A percentile compares a stretch with the other conserved stretches of the same genome.
These are phyloP conservation scores for Colletotrichum gloeosporioides DNA, from an alignment of 2,329 filamentous ascomycete species.

Conservation along the genomic window DNA sequence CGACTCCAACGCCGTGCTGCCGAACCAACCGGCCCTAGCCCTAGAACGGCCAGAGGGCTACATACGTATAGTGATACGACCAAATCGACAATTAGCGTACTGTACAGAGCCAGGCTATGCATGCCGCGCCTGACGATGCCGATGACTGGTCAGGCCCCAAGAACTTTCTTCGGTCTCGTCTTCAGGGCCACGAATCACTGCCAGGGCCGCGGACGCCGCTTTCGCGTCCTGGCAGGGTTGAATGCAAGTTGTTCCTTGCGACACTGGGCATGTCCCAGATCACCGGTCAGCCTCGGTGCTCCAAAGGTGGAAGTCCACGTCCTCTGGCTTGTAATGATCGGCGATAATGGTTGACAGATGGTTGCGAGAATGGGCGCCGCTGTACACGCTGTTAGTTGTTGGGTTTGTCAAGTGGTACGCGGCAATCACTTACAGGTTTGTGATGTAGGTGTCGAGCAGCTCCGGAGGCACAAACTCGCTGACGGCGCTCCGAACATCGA, in stretches of 20 bases:
- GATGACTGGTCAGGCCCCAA: background rate
- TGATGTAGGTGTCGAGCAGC: constrained; percentile 81
- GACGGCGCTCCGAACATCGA: constrained; percentile 79
- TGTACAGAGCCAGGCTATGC: constrained; percentile 10
- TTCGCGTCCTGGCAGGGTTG: constrained; percentile 13
- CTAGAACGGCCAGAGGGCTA: background rate
- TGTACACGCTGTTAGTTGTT: constrained; percentile 31
- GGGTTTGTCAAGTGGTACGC: background rate
- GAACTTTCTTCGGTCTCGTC: background rate
- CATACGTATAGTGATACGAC: background rate
- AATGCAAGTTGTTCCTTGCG: constrained; percentile 10
- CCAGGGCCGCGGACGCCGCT: background rate
- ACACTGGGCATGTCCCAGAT: background rate
- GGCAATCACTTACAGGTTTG: constrained; percentile 64
- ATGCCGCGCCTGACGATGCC: background rate
- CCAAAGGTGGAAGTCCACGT: constrained; percentile 66
- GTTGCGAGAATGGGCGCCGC: constrained; percentile 71
- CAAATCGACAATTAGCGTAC: background rate
- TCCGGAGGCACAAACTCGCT: constrained; percentile 84
- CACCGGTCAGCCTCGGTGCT: constrained; percentile 36
- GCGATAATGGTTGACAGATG: constrained; percentile 76
- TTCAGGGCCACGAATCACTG: constrained; percentile 2
- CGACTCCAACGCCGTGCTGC: constrained; percentile 3
- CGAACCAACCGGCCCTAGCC: constrained; percentile 5
- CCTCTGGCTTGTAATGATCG: constrained; percentile 78